phyloP scores from a whole-genome alignment of 768 basidiomycete species.

The Fomitopsis pulvina region DNA sequence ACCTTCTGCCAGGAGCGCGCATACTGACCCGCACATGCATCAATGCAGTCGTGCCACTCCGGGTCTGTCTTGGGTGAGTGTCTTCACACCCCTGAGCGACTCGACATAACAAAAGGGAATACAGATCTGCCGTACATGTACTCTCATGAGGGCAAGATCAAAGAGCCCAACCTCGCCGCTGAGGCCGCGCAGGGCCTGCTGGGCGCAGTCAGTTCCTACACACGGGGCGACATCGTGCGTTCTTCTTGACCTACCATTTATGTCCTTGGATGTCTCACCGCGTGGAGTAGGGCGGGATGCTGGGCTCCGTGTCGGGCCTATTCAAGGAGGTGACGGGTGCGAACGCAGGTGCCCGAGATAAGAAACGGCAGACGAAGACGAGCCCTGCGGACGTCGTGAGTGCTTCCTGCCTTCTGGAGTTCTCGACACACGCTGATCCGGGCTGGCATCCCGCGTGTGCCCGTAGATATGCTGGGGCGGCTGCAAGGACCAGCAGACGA shows the following conservation, averaged over 20 bases:
- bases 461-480: constrained; percentile 77
- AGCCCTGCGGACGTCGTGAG: constrained; percentile 87
- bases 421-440: not conserved
- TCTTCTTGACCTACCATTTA: not conserved
- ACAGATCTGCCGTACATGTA: constrained; percentile 51
- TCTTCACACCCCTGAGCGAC: not conserved
- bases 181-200: constrained; percentile 86
- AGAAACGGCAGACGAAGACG: constrained; percentile 48
- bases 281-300: constrained; percentile 42
- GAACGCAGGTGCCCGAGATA: constrained; percentile 55
- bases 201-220: constrained; percentile 70
- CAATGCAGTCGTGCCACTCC: constrained; percentile 40
- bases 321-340: constrained; percentile 69
- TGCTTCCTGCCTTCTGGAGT: constrained; percentile 10
- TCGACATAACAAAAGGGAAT: not conserved
- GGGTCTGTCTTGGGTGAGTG: constrained; percentile 37
- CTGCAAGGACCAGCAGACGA: constrained; percentile 81
- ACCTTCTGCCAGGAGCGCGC: too few species aligned
- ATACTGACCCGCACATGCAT: constrained; percentile 3
- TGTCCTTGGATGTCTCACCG: not conserved
- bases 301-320: constrained; percentile 67
- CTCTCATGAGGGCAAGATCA: constrained; percentile 91
- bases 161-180: constrained; percentile 84
- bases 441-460: not conserved
- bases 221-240: constrained; percentile 61